Evolutionary conservation across 1,284 basidiomycete species (phyloP), one percentile per base, ranked within the genome.

Genomic region (Porodaedalea pini): DNA sequence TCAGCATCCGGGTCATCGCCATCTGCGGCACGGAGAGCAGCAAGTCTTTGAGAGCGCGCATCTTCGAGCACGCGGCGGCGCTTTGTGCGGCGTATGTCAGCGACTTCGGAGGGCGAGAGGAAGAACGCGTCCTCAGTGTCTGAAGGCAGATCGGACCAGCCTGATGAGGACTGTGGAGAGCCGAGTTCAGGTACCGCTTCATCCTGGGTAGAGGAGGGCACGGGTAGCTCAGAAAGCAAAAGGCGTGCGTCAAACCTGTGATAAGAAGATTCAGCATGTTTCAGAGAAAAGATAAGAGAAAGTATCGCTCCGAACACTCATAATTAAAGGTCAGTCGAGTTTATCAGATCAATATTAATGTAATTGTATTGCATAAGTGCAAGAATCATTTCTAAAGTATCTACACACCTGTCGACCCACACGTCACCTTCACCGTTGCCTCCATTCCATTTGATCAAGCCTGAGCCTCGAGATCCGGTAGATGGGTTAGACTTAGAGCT

Each of bases 51-150:
- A 63, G 85, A 82, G 40, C 86, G 71, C 17, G 78, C 72, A 21
- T 73, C 74, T 21, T 90, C 85, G 32, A 93, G 75, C 49, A 83
- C 66, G 2, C 75, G 75, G 29, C 84, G 74, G 36, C 85, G 82
- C 68, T 91, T 91, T 32, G 83, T 79, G 7, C 80, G 76, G 19
- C 75, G 77, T 61, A 83, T 85, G 58, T 88, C 86, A 13, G 84
- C 81, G 2, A 77, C 73, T 64, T 93, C 90, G 17, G 78, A 74
- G 0, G 80, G 78, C 0, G 82, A 78, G 59, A 93, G 78, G 70
- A 88, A 88, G 70, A 91, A 94, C 0, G 80, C 85, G 62, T 93
- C 90, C 71, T 93, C 91, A 0, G 80, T 68, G 65, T 94, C 92
- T 0, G 90, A 92, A 2, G 91, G 85, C 0, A 93, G 76, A 66